Base-by-base conservation (phyloP, 352 stramenopile genomes). In the Phytophthora meadii region DNA sequence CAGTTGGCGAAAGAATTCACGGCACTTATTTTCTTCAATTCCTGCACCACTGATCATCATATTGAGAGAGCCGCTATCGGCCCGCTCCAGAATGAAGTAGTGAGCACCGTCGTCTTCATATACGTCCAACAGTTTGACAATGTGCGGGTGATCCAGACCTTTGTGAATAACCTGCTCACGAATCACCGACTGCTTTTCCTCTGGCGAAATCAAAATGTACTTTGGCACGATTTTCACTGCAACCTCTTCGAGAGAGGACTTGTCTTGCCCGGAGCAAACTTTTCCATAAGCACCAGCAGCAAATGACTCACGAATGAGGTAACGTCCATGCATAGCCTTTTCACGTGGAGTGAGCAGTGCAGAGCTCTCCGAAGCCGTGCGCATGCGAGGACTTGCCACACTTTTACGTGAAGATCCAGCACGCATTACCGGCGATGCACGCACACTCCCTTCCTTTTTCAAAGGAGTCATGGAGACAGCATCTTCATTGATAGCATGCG, bases 221-320 rank as follows among this genome's bases (percentile, higher is more conserved):
- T 92, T 92, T 36, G 83, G 83, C 34, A 92, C 79, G 57, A 92
- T 90, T 73, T 92, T 92, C 50, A 92, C 78, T 6, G 82, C 83
- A 14, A 92, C 72, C 55, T 84, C 71, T 30, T 87, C 68, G 9
- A 86, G 77, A 3, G 81, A 89, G 22, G 71, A 50, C 15, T 82
- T 65, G 17, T 73, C 71, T 50, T 92, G 77, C 4, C 75, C 83
- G 2, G 73, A 68, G 51, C 82, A 88, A 5, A 89, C 77, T 37
- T 87, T 82, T 15, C 83, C 83, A 58, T 92, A 92, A 5, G 82
- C 80, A 14, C 83, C 83, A 24, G 84, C 86, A 11, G 83, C 83
- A 39, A 92, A 89, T 8, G 81, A 88, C 49, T 90, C 83, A 22
- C 81, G 81, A 60, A 92, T 90, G 49, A 89, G 69, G 61, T 92